Evolutionary conservation across 2,329 filamentous ascomycete species (phyloP).

Genomic region (Aschersonia sp.): DNA sequence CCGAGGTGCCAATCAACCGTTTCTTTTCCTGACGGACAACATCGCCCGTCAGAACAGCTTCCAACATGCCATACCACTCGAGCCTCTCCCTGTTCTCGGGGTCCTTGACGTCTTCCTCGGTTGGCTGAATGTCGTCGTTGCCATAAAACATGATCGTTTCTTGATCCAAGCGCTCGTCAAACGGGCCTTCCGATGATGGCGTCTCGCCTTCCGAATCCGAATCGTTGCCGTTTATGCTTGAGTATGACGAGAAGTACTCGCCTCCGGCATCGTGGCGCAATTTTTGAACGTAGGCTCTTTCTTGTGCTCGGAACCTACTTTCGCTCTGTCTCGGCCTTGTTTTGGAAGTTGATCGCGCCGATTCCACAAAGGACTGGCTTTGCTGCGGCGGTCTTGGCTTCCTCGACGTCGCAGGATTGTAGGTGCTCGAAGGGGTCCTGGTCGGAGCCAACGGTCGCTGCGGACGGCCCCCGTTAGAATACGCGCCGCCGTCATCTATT

Average conservation of each 20-base stretch:
- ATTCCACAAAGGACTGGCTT: constrained; percentile 21
- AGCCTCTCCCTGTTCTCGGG: constrained; percentile 78
- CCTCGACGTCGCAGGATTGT: constrained; percentile 53
- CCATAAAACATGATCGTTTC: constrained; percentile 89
- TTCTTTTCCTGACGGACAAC: constrained; percentile 98
- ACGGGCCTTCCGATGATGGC: constrained; percentile 68
- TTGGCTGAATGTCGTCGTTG: constrained; percentile 78
- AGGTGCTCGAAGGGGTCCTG: constrained; percentile 66
- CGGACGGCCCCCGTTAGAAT: constrained; percentile 27
- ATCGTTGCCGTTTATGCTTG: constrained; percentile 47
- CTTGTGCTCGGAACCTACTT: constrained; percentile 43
- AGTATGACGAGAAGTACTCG: constrained; percentile 63
- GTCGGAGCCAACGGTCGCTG: constrained; percentile 56
- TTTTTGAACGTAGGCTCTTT: constrained; percentile 88
- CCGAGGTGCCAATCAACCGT: constrained; percentile 66
- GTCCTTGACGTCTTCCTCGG: constrained; percentile 78
- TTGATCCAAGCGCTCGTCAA: constrained; percentile 79
- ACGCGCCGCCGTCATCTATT: constrained; percentile 13
- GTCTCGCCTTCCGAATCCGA: constrained; percentile 87
- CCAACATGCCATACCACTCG: constrained; percentile 97
- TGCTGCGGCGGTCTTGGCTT: constrained; percentile 25
- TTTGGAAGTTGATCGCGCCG: constrained; percentile 37
- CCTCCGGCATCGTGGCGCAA: constrained; percentile 56
- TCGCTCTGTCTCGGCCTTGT: constrained; percentile 32
- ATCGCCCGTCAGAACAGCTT: constrained; percentile 88